Conservation (phyloP, 768 basidiomycete genomes). For the Leccinum truebloodii region DNA sequence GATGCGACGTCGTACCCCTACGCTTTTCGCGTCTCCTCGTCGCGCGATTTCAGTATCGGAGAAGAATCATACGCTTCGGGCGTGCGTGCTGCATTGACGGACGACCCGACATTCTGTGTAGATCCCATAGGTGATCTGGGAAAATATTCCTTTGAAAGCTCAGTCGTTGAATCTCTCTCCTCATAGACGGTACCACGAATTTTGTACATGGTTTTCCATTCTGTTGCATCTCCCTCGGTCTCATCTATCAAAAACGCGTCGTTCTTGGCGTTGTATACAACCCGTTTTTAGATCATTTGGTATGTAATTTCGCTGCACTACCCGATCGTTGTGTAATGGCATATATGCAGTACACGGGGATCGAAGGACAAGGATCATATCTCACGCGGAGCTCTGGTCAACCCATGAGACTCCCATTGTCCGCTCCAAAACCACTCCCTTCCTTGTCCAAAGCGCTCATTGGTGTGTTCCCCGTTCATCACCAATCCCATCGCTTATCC, state of each 20-base stretch:
- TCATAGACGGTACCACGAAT: constrained; percentile 83
- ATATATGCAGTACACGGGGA: constrained; percentile 63
- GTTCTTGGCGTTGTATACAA: constrained; percentile 91
- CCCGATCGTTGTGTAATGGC: background rate
- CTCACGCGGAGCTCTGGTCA: constrained; percentile 50
- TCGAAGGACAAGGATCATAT: constrained; percentile 77
- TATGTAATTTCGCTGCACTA: constrained; percentile 25
- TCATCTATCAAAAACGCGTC: constrained; percentile 76
- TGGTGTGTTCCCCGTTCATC: constrained; percentile 37
- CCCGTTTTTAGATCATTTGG: constrained; percentile 83
- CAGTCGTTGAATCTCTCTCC: background rate
- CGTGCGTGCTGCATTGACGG: constrained; percentile 63
- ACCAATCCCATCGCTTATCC: background rate
- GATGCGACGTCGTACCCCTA: background rate
- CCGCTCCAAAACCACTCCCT: constrained; percentile 57
- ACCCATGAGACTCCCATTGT: constrained; percentile 63
- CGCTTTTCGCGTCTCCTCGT: background rate
- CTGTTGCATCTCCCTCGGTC: constrained; percentile 87
- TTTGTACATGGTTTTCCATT: constrained; percentile 85
- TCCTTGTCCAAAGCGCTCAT: constrained; percentile 76
- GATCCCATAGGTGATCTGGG: constrained; percentile 81
- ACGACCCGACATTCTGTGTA: constrained; percentile 92
- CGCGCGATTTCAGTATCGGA: constrained; percentile 63
- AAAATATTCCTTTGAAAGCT: background rate
- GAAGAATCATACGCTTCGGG: constrained; percentile 91